Evolutionary conservation across 306 rosid species (phyloP), one percentile per base, ranked within the genome.

Genomic region (Sicyos edulis): DNA sequence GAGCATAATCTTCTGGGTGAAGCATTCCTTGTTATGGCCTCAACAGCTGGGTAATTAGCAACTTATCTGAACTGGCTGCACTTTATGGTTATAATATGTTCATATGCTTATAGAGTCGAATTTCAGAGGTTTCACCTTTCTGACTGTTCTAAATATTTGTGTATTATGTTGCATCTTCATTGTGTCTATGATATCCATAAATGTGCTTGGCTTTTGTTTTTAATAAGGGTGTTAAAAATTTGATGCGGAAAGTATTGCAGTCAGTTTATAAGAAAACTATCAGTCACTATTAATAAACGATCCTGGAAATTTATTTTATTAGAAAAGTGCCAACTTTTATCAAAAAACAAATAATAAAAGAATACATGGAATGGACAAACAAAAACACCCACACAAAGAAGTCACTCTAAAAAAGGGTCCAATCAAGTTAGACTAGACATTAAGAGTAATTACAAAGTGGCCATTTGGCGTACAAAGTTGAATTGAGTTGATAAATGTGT

Each of bases 21-120:
- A 88, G 97, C 99, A 78, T 93, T 93, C 84, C 99, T 93, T 58
- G 73, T 93, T 61, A 90, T 93, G 99, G 97, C 96, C 74, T 93
- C 99, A 73, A 80, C 92, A 75, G 95, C 96, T 59, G 99, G 99
- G 97, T 93, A 90, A 83, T 79, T 70, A 42, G 24, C 61, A 29
- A 70, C 60, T 69, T 22, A 69, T 29, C 17, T 52, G 50, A 52
- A 24, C 61, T 29, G 61, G 29, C 47, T 70, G 50, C 61, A 10
- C n/a, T 53, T 70, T 66, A 66, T 66, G 54, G 71, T 66, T 13
- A 20, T 50, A 42, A 44, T 29, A 37, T 40, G 52, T 63, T 63
- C 26, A n/a, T 63, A 16, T 63, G 26, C 51, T 63, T 20, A 19
- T 19, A 37, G 70, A 26, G 17, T 60, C 47, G 4, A 60, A 1